A percentile compares a stretch with the other conserved stretches of the same genome.
Evolutionary conservation across 805 yeast genomes (phyloP).

Genomic region (Tetrapisispora fleetii): DNA sequence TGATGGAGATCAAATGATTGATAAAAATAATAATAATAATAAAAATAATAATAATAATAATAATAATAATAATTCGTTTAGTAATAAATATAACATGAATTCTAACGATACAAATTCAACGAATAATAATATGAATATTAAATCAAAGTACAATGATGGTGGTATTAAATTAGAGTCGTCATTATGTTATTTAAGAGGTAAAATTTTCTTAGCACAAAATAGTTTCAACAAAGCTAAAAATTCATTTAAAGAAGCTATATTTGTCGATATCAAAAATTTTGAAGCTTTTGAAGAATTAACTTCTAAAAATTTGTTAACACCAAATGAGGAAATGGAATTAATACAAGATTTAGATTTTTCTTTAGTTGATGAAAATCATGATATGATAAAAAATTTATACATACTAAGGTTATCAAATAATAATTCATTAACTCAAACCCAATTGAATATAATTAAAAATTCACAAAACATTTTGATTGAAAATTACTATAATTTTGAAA

Average conservation of each 20-base stretch:
- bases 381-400: conserved; percentile 67
- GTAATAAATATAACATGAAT: not conserved
- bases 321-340: conserved; percentile 81
- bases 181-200: conserved; percentile 75
- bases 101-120: not conserved
- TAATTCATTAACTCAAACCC: conserved; percentile 28
- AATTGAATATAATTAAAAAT: conserved; percentile 51
- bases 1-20: conserved; percentile 2
- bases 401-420: conserved; percentile 51
- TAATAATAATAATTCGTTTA: not conserved
- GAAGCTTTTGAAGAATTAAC: conserved; percentile 84
- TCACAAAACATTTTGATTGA: conserved; percentile 58
- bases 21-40: not conserved
- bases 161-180: conserved; percentile 84
- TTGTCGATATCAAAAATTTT: conserved; percentile 82
- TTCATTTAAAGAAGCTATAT: conserved; percentile 75
- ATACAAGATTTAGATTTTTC: conserved; percentile 45
- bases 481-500: conserved; percentile 53
- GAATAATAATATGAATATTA: not conserved
- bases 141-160: conserved; percentile 40
- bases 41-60: not conserved
- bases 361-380: conserved; percentile 70
- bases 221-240: conserved; percentile 81
- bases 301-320: conserved; percentile 62
- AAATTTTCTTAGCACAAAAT: conserved; percentile 71